Evolutionary conservation across 495 filamentous ascomycete genomes (phyloP).

Genomic region (Articulospora tetracladia): DNA sequence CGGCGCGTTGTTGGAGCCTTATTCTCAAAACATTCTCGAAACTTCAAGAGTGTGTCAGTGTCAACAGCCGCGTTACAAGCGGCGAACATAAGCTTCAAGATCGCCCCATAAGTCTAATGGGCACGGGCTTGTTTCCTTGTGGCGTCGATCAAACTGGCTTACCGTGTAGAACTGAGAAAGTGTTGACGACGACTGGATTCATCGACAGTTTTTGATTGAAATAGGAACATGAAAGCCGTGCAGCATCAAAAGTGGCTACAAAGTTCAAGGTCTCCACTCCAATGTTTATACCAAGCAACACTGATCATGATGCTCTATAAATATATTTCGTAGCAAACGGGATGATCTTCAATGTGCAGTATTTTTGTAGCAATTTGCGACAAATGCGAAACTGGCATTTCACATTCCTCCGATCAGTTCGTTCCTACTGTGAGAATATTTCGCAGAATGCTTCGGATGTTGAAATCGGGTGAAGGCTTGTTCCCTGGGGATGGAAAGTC

Average conservation of each 20-base stretch:
- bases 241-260: too few species aligned
- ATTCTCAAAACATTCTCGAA: neutral
- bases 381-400: neutral
- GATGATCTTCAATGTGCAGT: neutral
- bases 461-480: neutral
- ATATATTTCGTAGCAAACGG: too few species aligned
- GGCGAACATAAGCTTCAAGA: neutral
- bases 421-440: conserved; percentile 17
- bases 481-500: conserved; percentile 16
- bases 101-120: neutral
- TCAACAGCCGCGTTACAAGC: neutral
- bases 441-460: conserved; percentile 22
- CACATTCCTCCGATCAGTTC: neutral
- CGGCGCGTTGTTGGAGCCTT: neutral
- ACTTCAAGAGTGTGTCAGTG: neutral
- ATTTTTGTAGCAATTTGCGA: neutral
- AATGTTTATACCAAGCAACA: too few species aligned
- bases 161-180: too few species aligned
- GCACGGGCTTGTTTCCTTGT: neutral
- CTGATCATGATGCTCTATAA: too few species aligned
- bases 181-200: too few species aligned
- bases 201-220: too few species aligned
- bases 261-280: too few species aligned
- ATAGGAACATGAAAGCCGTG: too few species aligned
- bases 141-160: too few species aligned